A percentile compares a stretch with the other conserved stretches of the same genome.
Conservation (phyloP, 2,329 filamentous ascomycete species). For the Fusarium falciforme region DNA sequence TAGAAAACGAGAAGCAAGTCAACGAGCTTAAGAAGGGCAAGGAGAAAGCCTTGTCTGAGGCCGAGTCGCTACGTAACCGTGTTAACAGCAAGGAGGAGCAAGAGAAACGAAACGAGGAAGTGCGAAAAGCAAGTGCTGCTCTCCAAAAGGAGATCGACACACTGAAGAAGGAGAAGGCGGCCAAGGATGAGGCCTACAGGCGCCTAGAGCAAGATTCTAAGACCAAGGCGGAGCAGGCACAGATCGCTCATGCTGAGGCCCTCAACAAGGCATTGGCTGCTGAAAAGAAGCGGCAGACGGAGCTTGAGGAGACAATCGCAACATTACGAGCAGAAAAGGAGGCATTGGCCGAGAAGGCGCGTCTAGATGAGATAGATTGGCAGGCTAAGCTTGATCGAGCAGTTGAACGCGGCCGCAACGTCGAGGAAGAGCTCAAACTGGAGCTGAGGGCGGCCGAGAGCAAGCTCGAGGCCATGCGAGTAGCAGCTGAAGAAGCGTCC, state of each 20-base stretch:
- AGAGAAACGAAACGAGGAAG: slow-evolving; percentile 65
- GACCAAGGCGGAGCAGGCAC: slow-evolving; percentile 72
- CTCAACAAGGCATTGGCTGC: slow-evolving; percentile 75
- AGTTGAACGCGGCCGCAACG: slow-evolving; percentile 73
- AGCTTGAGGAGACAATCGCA: slow-evolving; percentile 67
- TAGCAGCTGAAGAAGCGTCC: slow-evolving; percentile 87
- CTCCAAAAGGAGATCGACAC: slow-evolving; percentile 51
- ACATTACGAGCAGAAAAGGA: slow-evolving; percentile 84
- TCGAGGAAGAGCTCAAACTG: slow-evolving; percentile 82
- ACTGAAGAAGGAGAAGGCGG: slow-evolving; percentile 63
- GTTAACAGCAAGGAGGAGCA: slow-evolving; percentile 62
- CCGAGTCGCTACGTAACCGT: slow-evolving; percentile 59
- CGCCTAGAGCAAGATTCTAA: slow-evolving; percentile 78
- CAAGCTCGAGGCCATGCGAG: slow-evolving; percentile 88
- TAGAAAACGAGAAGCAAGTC: slow-evolving; percentile 73
- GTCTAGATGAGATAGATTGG: slow-evolving; percentile 75
- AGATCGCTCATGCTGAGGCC: slow-evolving; percentile 72
- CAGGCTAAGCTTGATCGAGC: slow-evolving; percentile 79
- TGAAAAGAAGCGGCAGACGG: slow-evolving; percentile 68
- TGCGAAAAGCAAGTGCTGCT: slow-evolving; percentile 66
- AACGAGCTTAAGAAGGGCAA: slow-evolving; percentile 68
- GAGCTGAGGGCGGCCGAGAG: slow-evolving; percentile 84
- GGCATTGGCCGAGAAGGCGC: slow-evolving; percentile 76
- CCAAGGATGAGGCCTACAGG: slow-evolving; percentile 72
- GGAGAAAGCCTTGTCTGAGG: slow-evolving; percentile 67